Base-by-base conservation (phyloP, 2,329 filamentous ascomycete genomes). In the Pyrenophora graminea region DNA sequence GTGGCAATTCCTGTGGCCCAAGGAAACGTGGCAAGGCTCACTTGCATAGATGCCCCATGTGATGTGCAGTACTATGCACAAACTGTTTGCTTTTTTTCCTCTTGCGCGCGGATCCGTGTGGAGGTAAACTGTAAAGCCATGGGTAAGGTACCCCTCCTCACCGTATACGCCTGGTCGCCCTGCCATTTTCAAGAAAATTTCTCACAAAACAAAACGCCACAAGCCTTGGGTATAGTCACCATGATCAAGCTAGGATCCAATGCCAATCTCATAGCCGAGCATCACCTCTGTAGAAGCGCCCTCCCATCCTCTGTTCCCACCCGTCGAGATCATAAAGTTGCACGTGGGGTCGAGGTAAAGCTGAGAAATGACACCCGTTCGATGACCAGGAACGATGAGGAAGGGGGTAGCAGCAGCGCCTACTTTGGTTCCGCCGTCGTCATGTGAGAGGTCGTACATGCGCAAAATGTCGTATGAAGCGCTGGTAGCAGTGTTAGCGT, bases 301-400 rank as follows among this genome's bases (percentile, higher is more conserved):
- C 72, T 97, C 94, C 94, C 94, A 99, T 1, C 94, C 94, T 56
- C 94, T 79, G 56, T 94, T 97, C 0, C 94, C 94, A 4, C 90
- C 92, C 0, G 91, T 90, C 2, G 90, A 93, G 30, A 99, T 83
- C 88, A 99, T 93, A 69, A 92, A 97, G 15, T 86, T 82, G 69
- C 90, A 93, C 0, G 90, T 89, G 4, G 89, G 89, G 70, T 99
- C 94, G 39, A 97, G 80, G 66, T 93, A 94, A 8, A 97, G 77
- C 53, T 88, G 86, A 0, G 88, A 90, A 36, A 97, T 93, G 36
- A 96, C 90, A 38, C 93, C 93, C 0, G 92, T 92, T 13, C 91
- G 80, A 67, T 88, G 94, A 0, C 94, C 94, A 0, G 94, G 94
- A 19, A 99, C 87, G 60, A 99, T 97, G n/a, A 96, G 82, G 73